Conservation (phyloP, 176 grass and related monocot species). For the Typha latifolia region DNA sequence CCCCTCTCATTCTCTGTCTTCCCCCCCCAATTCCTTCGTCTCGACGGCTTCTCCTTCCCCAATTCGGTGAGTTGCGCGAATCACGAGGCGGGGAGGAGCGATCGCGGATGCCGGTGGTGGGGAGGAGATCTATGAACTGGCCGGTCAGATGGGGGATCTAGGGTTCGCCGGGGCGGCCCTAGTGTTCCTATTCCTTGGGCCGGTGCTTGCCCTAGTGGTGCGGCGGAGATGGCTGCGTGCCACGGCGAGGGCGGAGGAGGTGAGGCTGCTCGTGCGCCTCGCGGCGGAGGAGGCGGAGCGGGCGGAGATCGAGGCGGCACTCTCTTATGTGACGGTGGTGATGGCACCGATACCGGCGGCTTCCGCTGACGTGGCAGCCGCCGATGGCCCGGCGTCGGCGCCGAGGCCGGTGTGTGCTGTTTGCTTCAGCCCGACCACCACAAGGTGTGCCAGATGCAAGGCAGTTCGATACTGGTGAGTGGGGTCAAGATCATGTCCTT, state of each 20-base stretch:
- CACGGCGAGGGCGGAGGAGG: constrained; percentile 30
- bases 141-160: background rate
- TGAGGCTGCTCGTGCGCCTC: constrained; percentile 34
- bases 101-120: no score
- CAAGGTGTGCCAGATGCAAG: constrained; percentile 77
- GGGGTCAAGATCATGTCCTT: constrained; percentile 1
- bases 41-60: no score
- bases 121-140: no score
- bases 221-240: background rate
- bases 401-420: constrained; percentile 36
- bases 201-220: background rate
- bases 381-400: background rate
- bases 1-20: no score
- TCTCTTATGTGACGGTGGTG: background rate
- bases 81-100: no score
- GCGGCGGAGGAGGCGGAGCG: constrained; percentile 42
- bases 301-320: constrained; percentile 34
- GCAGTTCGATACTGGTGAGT: constrained; percentile 74
- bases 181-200: background rate
- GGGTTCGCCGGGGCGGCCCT: background rate
- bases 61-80: no score
- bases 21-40: no score
- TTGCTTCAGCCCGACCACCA: constrained; percentile 41
- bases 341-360: background rate
- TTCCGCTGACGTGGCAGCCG: background rate